phyloP scores from a whole-genome alignment of 257 asterid genomes.

The Plantago ovata region DNA sequence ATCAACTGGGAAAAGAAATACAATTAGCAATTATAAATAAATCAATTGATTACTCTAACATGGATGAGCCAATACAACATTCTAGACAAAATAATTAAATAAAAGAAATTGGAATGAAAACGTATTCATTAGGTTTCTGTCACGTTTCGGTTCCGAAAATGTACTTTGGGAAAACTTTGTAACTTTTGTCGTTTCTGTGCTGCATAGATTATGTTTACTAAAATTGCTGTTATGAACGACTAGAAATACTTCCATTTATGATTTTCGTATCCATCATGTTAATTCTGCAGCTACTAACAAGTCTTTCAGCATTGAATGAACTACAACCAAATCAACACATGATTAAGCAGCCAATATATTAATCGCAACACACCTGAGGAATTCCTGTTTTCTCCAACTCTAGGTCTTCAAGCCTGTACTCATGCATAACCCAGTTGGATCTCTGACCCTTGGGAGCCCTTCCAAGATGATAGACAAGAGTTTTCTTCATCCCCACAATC shows the following conservation, averaged over 20 bases:
- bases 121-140: no score
- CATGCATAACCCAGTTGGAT: constrained; percentile 96
- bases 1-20: no score
- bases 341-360: constrained; percentile 1
- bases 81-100: no score
- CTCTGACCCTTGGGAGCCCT: constrained; percentile 96
- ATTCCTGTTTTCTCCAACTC: constrained; percentile 69
- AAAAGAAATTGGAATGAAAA: no score
- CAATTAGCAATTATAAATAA: no score
- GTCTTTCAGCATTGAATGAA: not conserved
- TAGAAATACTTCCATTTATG: not conserved
- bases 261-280: constrained; percentile 1
- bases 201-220: no score
- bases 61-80: no score
- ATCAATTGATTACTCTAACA: no score
- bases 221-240: no score
- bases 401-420: constrained; percentile 78
- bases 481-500: constrained; percentile 92
- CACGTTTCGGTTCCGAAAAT: no score
- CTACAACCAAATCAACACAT: not conserved
- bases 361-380: constrained; percentile 64
- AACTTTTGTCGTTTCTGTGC: no score
- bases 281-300: not conserved
- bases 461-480: constrained; percentile 83
- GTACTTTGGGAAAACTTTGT: no score